Conservation (phyloP, 192 early-diverging fungal genomes). For the Mortierella hygrophila region DNA sequence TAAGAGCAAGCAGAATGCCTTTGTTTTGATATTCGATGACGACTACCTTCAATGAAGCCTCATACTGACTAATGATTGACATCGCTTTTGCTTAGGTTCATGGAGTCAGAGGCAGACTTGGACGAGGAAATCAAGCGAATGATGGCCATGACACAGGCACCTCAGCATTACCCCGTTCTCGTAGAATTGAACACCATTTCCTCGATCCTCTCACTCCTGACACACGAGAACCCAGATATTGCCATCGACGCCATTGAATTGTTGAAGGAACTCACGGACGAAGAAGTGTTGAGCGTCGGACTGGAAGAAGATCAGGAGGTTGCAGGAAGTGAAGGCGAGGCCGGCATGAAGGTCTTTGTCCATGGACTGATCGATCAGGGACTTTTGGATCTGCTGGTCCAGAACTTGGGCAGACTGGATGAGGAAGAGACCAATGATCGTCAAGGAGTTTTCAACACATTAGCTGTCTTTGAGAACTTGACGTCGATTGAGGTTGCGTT, state of each 20-base stretch:
- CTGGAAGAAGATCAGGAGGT: constrained; percentile 70
- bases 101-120: constrained; percentile 95
- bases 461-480: constrained; percentile 91
- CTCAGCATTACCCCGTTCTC: constrained; percentile 82
- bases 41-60: neutral
- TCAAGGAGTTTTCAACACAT: constrained; percentile 86
- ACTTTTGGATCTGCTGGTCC: constrained; percentile 80
- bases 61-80: neutral
- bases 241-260: constrained; percentile 85
- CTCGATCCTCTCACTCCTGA: constrained; percentile 80
- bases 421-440: constrained; percentile 83
- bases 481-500: constrained; percentile 78
- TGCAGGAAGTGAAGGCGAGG: constrained; percentile 64
- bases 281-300: constrained; percentile 77
- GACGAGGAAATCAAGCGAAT: constrained; percentile 91
- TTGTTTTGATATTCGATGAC: neutral
- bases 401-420: constrained; percentile 84
- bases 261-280: constrained; percentile 93
- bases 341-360: constrained; percentile 77
- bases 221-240: constrained; percentile 97
- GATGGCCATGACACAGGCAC: constrained; percentile 80
- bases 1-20: neutral
- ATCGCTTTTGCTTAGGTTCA: constrained; percentile 67
- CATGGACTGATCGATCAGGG: constrained; percentile 76
- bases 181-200: constrained; percentile 75